Percentiles rank a stretch among this genome's conserved stretches.
phyloP scores from a whole-genome alignment of 768 basidiomycete genomes.

The Lactifluus echinatus region DNA sequence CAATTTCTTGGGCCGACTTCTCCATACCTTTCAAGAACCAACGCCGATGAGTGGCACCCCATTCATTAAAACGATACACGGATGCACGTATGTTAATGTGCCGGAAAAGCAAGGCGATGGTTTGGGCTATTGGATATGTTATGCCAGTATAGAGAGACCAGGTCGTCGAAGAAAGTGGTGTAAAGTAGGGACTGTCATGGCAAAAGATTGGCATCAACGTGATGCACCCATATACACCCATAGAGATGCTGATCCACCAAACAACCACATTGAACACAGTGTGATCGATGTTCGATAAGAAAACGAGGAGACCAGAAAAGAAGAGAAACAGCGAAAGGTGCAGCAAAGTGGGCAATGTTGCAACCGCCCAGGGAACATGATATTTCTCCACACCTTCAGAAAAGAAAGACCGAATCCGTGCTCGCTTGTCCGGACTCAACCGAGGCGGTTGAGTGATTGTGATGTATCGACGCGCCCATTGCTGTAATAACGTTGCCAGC shows the following conservation, averaged over 20 bases:
- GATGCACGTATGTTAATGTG: too few relatives aligned
- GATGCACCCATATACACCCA: not conserved
- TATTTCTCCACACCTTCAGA: not conserved
- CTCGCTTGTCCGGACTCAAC: not conserved
- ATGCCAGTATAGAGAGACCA: not conserved
- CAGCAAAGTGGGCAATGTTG: conserved; percentile 5
- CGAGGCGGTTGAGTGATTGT: not conserved
- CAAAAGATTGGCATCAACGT: not conserved
- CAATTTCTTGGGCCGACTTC: not conserved
- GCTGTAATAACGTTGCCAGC: conserved; percentile 1
- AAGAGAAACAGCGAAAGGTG: conserved; percentile 14
- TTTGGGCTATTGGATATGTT: not conserved
- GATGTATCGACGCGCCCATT: conserved; percentile 3
- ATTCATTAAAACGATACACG: not conserved
- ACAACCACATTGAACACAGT: not conserved
- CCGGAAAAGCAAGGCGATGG: not conserved
- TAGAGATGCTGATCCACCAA: not conserved
- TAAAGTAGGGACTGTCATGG: not conserved
- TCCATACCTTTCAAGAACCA: not conserved
- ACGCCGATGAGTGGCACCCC: too few relatives aligned
- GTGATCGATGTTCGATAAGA: conserved; percentile 1
- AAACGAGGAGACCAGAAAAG: conserved; percentile 6
- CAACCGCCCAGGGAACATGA: not conserved
- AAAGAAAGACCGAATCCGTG: conserved; percentile 1
- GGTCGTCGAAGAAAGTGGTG: not conserved